These are phyloP conservation scores for Epichloe amarillans DNA, from an alignment of 2,329 filamentous ascomycete species.

Conservation along the genomic window DNA sequence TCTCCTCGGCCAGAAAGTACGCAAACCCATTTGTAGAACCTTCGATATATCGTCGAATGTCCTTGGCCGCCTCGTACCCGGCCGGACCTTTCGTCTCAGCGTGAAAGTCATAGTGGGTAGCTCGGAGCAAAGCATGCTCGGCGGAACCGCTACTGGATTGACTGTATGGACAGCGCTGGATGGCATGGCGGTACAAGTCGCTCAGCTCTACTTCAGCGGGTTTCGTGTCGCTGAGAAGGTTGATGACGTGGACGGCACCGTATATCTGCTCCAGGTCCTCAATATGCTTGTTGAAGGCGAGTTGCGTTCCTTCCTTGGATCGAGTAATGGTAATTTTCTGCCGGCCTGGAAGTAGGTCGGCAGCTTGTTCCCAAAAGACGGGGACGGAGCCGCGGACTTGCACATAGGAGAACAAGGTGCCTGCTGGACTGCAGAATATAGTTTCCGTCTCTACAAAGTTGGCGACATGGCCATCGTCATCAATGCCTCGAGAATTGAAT, in stretches of 20 bases:
- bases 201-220: constrained; percentile 76
- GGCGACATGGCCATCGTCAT: constrained; percentile 92
- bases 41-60: constrained; percentile 68
- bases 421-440: constrained; percentile 70
- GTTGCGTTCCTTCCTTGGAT: constrained; percentile 80
- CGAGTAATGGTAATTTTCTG: constrained; percentile 90
- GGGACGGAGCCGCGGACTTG: constrained; percentile 89
- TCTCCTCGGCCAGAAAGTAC: constrained; percentile 76
- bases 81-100: constrained; percentile 77
- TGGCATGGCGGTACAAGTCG: constrained; percentile 63
- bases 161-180: constrained; percentile 61
- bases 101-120: constrained; percentile 92
- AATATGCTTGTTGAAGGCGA: constrained; percentile 92
- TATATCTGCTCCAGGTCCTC: constrained; percentile 75
- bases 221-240: constrained; percentile 84
- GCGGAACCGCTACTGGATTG: constrained; percentile 36
- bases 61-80: constrained; percentile 82
- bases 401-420: constrained; percentile 78
- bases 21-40: constrained; percentile 75
- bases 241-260: constrained; percentile 83
- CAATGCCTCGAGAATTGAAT: constrained; percentile 94
- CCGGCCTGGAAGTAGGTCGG: constrained; percentile 76
- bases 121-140: constrained; percentile 62
- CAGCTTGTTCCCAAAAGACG: constrained; percentile 91
- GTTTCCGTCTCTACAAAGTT: constrained; percentile 99